Evolutionary conservation across 2,329 filamentous ascomycete species (phyloP).

Genomic region (Sordariomycetes sp.): DNA sequence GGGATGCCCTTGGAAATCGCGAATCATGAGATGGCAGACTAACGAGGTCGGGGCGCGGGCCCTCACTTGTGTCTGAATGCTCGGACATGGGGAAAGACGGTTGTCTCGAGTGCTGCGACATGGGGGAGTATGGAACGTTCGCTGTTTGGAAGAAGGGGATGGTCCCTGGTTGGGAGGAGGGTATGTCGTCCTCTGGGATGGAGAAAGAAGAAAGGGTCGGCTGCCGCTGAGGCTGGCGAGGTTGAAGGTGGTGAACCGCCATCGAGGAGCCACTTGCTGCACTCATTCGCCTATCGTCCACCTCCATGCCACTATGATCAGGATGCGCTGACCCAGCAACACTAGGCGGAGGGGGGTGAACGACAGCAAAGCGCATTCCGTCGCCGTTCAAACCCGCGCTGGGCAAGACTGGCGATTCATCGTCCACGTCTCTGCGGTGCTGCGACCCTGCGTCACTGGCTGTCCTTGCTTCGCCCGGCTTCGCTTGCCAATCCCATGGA

Average conservation of each 20-base stretch:
- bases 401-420: constrained; percentile 5
- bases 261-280: not conserved
- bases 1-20: not conserved
- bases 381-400: not conserved
- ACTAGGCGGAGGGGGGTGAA: not conserved
- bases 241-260: not conserved
- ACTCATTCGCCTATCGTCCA: not conserved
- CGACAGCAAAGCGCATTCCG: not conserved
- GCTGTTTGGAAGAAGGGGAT: constrained; percentile 1
- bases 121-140: not conserved
- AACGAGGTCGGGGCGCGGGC: not conserved
- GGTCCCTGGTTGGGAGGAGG: not conserved
- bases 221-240: not conserved
- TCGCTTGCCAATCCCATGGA: constrained; percentile 35
- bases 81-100: not conserved
- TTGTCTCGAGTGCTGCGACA: not conserved
- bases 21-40: not conserved
- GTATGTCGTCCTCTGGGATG: constrained; percentile 1
- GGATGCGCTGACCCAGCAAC: not conserved
- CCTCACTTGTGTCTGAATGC: not conserved
- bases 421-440: constrained; percentile 4
- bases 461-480: constrained; percentile 11
- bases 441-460: constrained; percentile 9
- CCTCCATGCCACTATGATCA: not conserved
- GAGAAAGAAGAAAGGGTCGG: constrained; percentile 1